These are phyloP conservation scores for Biscogniauxia marginata DNA, from an alignment of 2,329 filamentous ascomycete genomes.

Conservation along the genomic window DNA sequence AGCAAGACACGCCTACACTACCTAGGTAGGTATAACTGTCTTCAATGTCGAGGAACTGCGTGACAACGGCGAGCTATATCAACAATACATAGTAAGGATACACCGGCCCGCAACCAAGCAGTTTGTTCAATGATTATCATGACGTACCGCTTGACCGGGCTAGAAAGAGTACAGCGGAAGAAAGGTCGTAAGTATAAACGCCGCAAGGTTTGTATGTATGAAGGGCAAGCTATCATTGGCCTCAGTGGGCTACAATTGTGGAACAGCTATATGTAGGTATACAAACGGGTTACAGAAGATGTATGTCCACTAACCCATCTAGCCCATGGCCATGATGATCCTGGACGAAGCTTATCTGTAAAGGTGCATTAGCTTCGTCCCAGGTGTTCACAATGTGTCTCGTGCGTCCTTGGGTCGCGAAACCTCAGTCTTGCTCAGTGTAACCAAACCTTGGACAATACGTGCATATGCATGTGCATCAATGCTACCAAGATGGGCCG, in stretches of 20 bases:
- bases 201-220: no score
- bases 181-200: no score
- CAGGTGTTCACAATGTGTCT: conserved; percentile 22
- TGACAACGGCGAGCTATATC: neutral
- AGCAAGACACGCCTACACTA: neutral
- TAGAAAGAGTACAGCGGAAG: no score
- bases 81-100: neutral
- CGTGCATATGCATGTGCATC: neutral
- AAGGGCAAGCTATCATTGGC: no score
- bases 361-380: conserved; percentile 16
- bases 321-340: conserved; percentile 5
- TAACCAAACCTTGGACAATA: neutral
- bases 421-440: conserved; percentile 2
- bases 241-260: no score
- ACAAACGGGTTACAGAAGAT: neutral
- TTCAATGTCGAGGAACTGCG: neutral
- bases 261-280: no score
- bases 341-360: conserved; percentile 16
- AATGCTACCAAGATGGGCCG: neutral
- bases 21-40: no score
- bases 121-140: neutral
- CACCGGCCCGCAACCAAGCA: neutral
- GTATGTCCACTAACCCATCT: conserved; percentile 7
- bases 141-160: no score
- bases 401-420: conserved; percentile 21